Conservation (phyloP, 306 rosid species). For the Abrus precatorius region DNA sequence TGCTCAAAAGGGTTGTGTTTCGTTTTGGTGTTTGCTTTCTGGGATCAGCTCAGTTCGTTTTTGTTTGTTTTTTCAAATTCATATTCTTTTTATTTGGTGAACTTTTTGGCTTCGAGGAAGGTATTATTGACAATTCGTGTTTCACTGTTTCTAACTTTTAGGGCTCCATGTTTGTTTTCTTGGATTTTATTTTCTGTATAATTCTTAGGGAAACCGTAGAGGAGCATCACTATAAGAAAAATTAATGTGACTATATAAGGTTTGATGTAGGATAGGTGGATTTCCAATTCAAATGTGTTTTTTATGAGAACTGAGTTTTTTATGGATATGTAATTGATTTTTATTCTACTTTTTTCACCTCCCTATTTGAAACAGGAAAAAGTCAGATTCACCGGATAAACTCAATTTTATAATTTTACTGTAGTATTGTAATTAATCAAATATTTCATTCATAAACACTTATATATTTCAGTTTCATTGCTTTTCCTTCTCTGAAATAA, state of each 20-base stretch:
- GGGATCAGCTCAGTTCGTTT: conserved; percentile 24
- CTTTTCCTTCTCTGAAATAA: background rate
- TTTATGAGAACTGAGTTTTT: background rate
- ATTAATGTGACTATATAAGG: background rate
- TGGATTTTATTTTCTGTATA: conserved; percentile 8
- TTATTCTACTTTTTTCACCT: background rate
- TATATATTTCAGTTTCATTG: background rate
- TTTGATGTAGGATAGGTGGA: conserved; percentile 10
- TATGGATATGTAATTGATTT: background rate
- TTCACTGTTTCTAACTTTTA: conserved; percentile 3
- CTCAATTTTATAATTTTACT: background rate
- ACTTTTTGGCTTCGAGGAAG: conserved; percentile 26
- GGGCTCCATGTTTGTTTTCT: conserved; percentile 6
- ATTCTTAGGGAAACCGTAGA: background rate
- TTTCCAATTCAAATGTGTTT: background rate
- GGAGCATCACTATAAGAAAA: background rate
- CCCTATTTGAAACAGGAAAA: background rate
- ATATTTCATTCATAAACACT: background rate
- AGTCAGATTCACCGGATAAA: background rate
- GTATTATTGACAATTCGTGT: background rate
- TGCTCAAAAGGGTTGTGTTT: background rate
- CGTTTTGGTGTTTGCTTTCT: conserved; percentile 29
- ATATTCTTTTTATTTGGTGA: background rate
- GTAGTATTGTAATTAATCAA: background rate
- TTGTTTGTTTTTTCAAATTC: background rate